A percentile compares a stretch with the other conserved stretches of the same genome.
Evolutionary conservation across 441 rosid genomes (phyloP).

Genomic region (Euphorbia neoarborescens): DNA sequence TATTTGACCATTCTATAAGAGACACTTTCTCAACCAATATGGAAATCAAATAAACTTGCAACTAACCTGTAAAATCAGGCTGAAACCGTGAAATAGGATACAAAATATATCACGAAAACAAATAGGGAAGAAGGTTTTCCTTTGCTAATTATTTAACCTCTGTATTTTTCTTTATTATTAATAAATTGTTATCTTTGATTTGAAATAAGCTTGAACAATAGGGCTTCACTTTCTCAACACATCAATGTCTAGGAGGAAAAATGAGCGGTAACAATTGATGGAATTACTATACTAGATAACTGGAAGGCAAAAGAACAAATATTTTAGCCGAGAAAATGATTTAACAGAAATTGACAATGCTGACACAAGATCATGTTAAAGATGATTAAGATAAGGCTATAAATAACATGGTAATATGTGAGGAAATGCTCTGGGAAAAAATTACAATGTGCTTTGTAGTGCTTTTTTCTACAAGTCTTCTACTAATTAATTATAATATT

Average conservation of each 20-base stretch:
- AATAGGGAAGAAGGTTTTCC: neutral
- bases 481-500: too few species aligned
- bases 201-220: neutral
- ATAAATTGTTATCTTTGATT: neutral
- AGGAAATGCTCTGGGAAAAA: neutral
- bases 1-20: neutral
- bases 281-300: neutral
- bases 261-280: neutral
- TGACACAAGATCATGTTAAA: neutral
- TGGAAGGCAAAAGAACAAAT: neutral
- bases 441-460: neutral
- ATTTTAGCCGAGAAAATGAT: neutral
- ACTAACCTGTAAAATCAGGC: neutral
- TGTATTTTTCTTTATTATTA: neutral
- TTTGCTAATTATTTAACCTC: neutral
- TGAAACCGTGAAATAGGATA: neutral
- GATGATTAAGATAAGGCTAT: neutral
- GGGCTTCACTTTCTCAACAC: neutral
- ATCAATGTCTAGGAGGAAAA: neutral
- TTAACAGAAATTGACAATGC: neutral
- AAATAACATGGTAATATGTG: neutral
- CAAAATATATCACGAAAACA: neutral
- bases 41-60: neutral
- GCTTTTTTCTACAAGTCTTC: neutral
- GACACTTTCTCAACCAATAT: neutral